These are phyloP conservation scores for Dactylonectria macrodidyma DNA, from an alignment of 2,329 filamentous ascomycete genomes.

Conservation along the genomic window DNA sequence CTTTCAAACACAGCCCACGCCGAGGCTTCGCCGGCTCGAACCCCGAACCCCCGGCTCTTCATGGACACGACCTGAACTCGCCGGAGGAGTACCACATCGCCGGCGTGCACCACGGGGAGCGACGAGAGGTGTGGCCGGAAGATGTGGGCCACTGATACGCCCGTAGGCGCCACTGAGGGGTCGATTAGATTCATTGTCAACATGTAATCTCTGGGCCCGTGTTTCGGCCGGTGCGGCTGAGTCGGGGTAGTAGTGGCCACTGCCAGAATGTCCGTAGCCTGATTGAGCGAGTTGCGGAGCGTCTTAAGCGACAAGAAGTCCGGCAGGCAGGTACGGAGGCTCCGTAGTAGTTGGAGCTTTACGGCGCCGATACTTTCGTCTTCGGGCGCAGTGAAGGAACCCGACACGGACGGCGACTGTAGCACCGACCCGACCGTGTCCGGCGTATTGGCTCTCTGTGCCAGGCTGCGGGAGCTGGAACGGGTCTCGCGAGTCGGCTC, in stretches of 20 bases:
- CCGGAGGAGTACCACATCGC: slow-evolving; percentile 72
- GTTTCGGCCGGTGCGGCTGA: slow-evolving; percentile 68
- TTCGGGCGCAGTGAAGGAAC: slow-evolving; percentile 39
- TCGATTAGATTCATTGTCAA: slow-evolving; percentile 72
- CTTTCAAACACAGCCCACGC: slow-evolving; percentile 75
- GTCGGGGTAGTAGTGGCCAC: slow-evolving; percentile 67
- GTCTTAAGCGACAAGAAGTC: slow-evolving; percentile 68
- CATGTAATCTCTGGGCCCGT: slow-evolving; percentile 72
- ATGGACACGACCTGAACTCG: slow-evolving; percentile 69
- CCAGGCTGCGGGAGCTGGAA: slow-evolving; percentile 40
- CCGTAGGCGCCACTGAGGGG: slow-evolving; percentile 64
- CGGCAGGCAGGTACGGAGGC: slow-evolving; percentile 64
- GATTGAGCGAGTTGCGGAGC: slow-evolving; percentile 65
- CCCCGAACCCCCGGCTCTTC: slow-evolving; percentile 68
- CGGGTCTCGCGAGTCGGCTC: slow-evolving; percentile 46
- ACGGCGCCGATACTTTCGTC: slow-evolving; percentile 53
- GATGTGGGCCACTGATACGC: slow-evolving; percentile 69
- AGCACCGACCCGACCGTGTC: slow-evolving; percentile 38
- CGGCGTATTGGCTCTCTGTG: slow-evolving; percentile 40
- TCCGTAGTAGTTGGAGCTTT: slow-evolving; percentile 63
- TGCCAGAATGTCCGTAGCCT: slow-evolving; percentile 68
- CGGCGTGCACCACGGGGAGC: slow-evolving; percentile 68
- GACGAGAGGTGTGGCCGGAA: slow-evolving; percentile 72
- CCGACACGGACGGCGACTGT: slow-evolving; percentile 49
- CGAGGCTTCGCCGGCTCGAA: slow-evolving; percentile 68